A percentile compares a stretch with the other conserved stretches of the same genome.
phyloP scores from a whole-genome alignment of 2,329 filamentous ascomycete species.

The Pseudopithomyces maydicus region DNA sequence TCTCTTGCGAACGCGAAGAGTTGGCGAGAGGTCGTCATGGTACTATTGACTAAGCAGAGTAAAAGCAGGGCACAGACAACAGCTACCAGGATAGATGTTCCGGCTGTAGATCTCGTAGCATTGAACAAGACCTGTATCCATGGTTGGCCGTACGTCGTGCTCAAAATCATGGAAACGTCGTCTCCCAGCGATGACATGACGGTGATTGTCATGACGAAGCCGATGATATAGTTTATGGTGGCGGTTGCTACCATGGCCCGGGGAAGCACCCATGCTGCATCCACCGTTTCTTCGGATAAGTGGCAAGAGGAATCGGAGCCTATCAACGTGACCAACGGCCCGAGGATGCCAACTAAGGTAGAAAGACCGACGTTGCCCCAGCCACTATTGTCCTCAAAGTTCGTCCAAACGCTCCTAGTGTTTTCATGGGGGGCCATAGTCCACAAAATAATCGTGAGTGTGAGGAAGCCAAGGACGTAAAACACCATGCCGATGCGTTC shows the following conservation, averaged over 20 bases:
- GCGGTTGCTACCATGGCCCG: slow-evolving; percentile 48
- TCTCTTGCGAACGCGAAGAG: slow-evolving; percentile 43
- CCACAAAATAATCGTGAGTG: slow-evolving; percentile 49
- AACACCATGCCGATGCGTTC: slow-evolving; percentile 53
- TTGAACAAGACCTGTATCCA: slow-evolving; percentile 33
- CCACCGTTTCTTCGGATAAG: slow-evolving; percentile 40
- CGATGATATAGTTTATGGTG: slow-evolving; percentile 43
- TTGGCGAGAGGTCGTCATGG: slow-evolving; percentile 37
- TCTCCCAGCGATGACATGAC: slow-evolving; percentile 31
- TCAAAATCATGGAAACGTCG: slow-evolving; percentile 15
- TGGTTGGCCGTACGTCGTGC: slow-evolving; percentile 23
- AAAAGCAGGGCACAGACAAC: slow-evolving; percentile 25
- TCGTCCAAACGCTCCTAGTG: slow-evolving; percentile 49
- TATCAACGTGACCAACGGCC: slow-evolving; percentile 33
- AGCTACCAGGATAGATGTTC: slow-evolving; percentile 30
- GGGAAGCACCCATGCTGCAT: slow-evolving; percentile 42
- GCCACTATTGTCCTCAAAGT: slow-evolving; percentile 51
- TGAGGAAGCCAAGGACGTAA: slow-evolving; percentile 57
- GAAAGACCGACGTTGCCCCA: slow-evolving; percentile 49
- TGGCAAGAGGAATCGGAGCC: slow-evolving; percentile 37
- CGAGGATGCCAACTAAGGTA: slow-evolving; percentile 44
- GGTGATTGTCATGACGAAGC: slow-evolving; percentile 43
- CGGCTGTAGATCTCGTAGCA: slow-evolving; percentile 26
- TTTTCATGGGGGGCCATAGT: slow-evolving; percentile 30
- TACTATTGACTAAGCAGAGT: slow-evolving; percentile 20